Conservation (phyloP, 129 eudicot species). For the Erigeron canadensis region DNA sequence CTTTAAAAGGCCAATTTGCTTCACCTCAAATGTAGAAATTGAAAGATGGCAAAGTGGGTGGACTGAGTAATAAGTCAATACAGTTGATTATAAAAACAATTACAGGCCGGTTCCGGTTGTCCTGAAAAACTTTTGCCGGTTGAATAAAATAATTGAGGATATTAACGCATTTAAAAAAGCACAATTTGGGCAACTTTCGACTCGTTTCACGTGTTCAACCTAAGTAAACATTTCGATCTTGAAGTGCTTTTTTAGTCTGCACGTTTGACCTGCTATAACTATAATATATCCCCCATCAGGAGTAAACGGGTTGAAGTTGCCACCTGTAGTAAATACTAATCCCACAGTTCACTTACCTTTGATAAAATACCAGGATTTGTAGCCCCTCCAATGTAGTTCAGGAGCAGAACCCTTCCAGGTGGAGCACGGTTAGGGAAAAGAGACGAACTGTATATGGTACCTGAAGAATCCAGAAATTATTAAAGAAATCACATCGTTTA, state of each 20-base stretch:
- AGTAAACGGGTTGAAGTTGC: not conserved
- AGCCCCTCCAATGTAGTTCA: conserved; percentile 94
- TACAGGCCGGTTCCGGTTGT: not conserved
- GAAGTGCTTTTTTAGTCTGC: not conserved
- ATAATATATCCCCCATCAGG: not conserved
- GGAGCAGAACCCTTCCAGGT: conserved; percentile 77
- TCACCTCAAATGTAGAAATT: not conserved
- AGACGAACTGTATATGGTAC: conserved; percentile 93
- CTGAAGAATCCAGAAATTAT: conserved; percentile 37
- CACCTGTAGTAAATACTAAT: not conserved
- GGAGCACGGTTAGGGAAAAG: conserved; percentile 98
- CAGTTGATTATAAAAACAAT: too few relatives aligned
- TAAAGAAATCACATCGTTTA: conserved; percentile 3
- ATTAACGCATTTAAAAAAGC: not conserved
- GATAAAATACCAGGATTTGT: conserved; percentile 74
- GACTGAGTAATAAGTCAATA: not conserved
- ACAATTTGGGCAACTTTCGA: conserved; percentile 1
- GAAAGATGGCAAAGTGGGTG: not conserved
- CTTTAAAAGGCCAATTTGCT: not conserved
- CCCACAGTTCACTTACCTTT: conserved; percentile 45
- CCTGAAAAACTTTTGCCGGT: not conserved
- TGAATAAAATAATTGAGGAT: not conserved
- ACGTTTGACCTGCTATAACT: not conserved
- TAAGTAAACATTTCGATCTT: not conserved
- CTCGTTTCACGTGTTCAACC: not conserved